Percentiles rank a stretch among this genome's conserved stretches.
phyloP scores from a whole-genome alignment of 2,329 filamentous ascomycete genomes.

The Nigrograna mackinnonii region DNA sequence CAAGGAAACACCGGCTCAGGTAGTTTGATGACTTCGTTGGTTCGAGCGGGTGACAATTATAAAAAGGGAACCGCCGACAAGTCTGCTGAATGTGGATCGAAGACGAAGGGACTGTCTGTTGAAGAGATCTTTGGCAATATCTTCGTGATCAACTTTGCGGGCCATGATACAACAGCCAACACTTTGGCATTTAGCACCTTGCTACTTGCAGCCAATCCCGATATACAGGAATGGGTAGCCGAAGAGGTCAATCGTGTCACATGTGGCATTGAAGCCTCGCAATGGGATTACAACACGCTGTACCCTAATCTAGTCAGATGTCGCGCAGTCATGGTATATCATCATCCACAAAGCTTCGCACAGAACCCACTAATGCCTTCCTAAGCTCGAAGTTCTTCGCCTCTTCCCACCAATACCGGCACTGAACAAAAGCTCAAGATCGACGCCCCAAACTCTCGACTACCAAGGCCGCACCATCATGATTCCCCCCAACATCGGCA shows the following conservation, averaged over 20 bases:
- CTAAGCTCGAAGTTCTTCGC: not conserved
- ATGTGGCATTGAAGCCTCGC: conserved; percentile 2
- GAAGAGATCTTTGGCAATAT: conserved; percentile 45
- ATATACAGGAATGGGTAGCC: conserved; percentile 51
- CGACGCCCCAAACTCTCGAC: not conserved
- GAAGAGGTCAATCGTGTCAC: conserved; percentile 40
- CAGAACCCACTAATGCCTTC: not conserved
- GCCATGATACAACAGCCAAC: conserved; percentile 56
- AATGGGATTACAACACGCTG: conserved; percentile 36
- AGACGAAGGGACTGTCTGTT: conserved; percentile 8
- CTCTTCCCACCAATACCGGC: not conserved
- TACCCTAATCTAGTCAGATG: conserved; percentile 50
- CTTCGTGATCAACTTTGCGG: conserved; percentile 54
- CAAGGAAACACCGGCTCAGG: conserved; percentile 10
- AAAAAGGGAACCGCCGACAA: not conserved
- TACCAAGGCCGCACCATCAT: not conserved
- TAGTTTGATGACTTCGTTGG: conserved; percentile 15
- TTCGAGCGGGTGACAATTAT: conserved; percentile 4
- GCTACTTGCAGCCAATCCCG: conserved; percentile 49
- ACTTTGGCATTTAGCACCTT: conserved; percentile 47
- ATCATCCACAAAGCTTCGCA: not conserved
- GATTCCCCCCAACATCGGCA: not conserved
- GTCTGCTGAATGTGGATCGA: not conserved
- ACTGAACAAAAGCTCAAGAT: not conserved
- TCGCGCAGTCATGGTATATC: conserved; percentile 32